Evolutionary conservation across 1,284 basidiomycete genomes (phyloP), one percentile per base, ranked within the genome.

Genomic region (Megacollybia platyphylla): DNA sequence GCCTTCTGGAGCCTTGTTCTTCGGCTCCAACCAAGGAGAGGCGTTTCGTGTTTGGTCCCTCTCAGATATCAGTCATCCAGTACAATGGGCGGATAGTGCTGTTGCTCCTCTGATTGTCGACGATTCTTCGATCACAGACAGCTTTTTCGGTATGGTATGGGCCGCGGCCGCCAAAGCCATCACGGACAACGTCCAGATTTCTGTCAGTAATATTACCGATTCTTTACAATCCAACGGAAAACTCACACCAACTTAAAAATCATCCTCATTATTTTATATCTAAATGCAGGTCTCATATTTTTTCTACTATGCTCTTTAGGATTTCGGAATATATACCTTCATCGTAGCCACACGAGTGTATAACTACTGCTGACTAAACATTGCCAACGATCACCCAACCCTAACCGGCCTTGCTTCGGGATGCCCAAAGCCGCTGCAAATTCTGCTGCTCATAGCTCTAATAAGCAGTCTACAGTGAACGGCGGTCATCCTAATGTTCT

Each of bases 11-110:
- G 50, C 60, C 2, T 57, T 82, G 30, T 79, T 79, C 51, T 80
- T 80, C 52, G 79, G 78, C 9, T 73, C 75, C 26, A 56, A 63
- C 35, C 57, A 64, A 39, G 71, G 69, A 2, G 53, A 58, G 15
- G 57, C 61, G 15, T 54, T 80, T 38, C 68, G 77, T 9, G 55
- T 66, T 31, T 80, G 76, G 76, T 65, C 71, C 3, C 67, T 78
- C 39, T 58, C 63, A 24, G 62, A 57, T 11, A 55, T 63, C 20
- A 52, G 56, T 27, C 53, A 54, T 13, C 53, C 55, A 17, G 57
- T 79, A 27, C 53, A 59, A 13, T 81, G 78, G 78, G 58, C 76
- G 3, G 63, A 76, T 44, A 62, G 60, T 43, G 59, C 72, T n/a
- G 59, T 65, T 8, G 69, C 75, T 8, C 56, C 67, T 13, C 51